Conservation (phyloP, 2,329 filamentous ascomycete genomes). For the Aspergillus japonicus region DNA sequence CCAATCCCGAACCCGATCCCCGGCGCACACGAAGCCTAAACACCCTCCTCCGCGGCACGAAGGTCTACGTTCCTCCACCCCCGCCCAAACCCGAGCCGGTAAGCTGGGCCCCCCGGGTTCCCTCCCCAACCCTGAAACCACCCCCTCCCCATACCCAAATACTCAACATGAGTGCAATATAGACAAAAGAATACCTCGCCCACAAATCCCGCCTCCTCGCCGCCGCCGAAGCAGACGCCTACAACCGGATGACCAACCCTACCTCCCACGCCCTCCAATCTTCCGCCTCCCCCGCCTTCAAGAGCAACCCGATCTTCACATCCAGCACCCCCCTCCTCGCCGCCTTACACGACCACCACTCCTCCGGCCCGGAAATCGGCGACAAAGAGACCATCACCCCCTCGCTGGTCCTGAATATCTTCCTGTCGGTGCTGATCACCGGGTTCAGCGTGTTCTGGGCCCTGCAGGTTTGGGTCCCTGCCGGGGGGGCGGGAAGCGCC, state of each 20-base stretch:
- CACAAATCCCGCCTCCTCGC: constrained; percentile 82
- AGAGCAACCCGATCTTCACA: constrained; percentile 41
- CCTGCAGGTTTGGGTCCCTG: constrained; percentile 28
- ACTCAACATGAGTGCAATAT: too few relatives aligned
- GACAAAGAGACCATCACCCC: constrained; percentile 47
- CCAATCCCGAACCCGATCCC: too few relatives aligned
- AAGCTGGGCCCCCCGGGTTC: too few relatives aligned
- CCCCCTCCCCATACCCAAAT: neutral
- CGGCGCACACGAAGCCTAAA: constrained; percentile 56
- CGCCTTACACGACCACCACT: constrained; percentile 40
- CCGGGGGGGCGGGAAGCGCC: constrained; percentile 31
- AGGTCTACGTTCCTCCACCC: constrained; percentile 75
- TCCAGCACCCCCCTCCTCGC: constrained; percentile 57
- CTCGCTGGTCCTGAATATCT: constrained; percentile 78
- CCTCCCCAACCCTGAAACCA: too few relatives aligned
- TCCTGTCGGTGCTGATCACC: constrained; percentile 78
- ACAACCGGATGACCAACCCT: constrained; percentile 69
- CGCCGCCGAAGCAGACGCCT: constrained; percentile 77
- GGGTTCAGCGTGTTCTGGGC: constrained; percentile 49
- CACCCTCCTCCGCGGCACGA: constrained; percentile 67
- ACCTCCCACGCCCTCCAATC: too few relatives aligned
- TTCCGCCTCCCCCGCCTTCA: too few relatives aligned
- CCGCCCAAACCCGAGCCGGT: constrained; percentile 76
- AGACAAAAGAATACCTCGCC: constrained; percentile 70
- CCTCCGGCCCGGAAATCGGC: constrained; percentile 33